Evolutionary conservation across 164 flowering plant species (phyloP), one percentile per base, ranked within the genome.

Genomic region (Vitis riparia): DNA sequence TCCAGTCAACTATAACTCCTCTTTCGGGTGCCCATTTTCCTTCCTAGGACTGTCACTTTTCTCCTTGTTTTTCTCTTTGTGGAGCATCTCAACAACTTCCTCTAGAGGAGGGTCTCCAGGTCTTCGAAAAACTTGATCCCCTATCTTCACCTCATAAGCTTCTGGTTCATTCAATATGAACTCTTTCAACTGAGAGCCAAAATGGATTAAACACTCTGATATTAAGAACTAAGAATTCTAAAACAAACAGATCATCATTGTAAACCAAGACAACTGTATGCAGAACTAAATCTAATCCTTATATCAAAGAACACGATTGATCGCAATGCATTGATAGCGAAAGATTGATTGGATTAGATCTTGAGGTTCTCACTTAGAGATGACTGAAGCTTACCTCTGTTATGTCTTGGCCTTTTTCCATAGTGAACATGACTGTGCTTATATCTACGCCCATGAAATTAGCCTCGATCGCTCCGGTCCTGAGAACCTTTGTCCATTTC

Each of bases 111-210:
- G 95, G 79, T 96, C 97, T 62, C 92, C 99, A 15, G 93, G 91
- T 77, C 97, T 84, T 65, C 97, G 80, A 55, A 71, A 88, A 53
- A 80, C 75, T 70, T 84, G 83, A 27, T 96, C 95, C 27, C 99
- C 98, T 11, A 96, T 84, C 87, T 96, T 96, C n/a, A 96, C 62
- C 77, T 96, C 98, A 71, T 93, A 90, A 50, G 97, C 95, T 71
- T 96, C 98, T n/a, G 87, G 79, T 74, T 93, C 95, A 66, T 76
- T 76, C 77, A 93, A 73, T 61, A 96, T 67, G 68, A 91, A 96
- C 61, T 89, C 97, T 75, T 80, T 89, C 79, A 96, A 74, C 99
- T 93, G 81, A 59, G 62, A 13, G 32, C 55, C 11, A 12, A 3
- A 70, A 17, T 55, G 15, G 8, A 53, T 16, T 11, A 62, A 1